phyloP scores from a whole-genome alignment of 805 yeast species.

The Yamadazyma philogaea region DNA sequence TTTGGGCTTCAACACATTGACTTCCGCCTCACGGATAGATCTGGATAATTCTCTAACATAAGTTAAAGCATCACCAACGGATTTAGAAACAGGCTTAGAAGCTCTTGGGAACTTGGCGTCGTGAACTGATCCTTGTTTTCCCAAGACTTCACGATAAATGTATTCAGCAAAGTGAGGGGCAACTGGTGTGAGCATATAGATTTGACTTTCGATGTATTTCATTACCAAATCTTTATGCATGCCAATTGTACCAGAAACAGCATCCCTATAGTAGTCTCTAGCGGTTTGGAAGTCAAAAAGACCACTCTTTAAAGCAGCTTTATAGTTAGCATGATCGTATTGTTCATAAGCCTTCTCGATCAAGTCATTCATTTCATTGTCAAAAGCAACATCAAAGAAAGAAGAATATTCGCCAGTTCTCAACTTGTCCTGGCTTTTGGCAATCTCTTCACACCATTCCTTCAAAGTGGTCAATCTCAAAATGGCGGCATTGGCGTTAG shows the following conservation, averaged over 20 bases:
- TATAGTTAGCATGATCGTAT: conserved; percentile 72
- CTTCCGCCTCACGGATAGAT: conserved; percentile 90
- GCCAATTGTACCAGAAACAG: conserved; percentile 46
- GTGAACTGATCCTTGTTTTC: conserved; percentile 65
- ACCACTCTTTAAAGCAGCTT: conserved; percentile 86
- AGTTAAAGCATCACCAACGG: conserved; percentile 63
- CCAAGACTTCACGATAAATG: conserved; percentile 78
- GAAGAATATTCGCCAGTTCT: conserved; percentile 46
- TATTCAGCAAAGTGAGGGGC: conserved; percentile 96
- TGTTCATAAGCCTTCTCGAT: conserved; percentile 70
- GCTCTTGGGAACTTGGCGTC: conserved; percentile 77
- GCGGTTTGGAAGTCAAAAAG: conserved; percentile 92
- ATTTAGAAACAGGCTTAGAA: conserved; percentile 59
- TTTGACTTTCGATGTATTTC: conserved; percentile 84
- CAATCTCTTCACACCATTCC: conserved; percentile 89
- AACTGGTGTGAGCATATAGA: conserved; percentile 79
- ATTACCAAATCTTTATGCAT: conserved; percentile 84
- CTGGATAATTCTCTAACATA: conserved; percentile 79
- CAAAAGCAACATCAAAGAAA: conserved; percentile 87
- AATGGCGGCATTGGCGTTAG: conserved; percentile 95
- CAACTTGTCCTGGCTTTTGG: conserved; percentile 48
- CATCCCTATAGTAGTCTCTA: conserved; percentile 94
- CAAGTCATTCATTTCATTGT: conserved; percentile 85
- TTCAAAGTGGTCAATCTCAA: conserved; percentile 86
- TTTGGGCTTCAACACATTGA: conserved; percentile 72